These are phyloP conservation scores for Plenodomus tracheiphilus DNA, from an alignment of 2,329 filamentous ascomycete genomes.

Conservation along the genomic window DNA sequence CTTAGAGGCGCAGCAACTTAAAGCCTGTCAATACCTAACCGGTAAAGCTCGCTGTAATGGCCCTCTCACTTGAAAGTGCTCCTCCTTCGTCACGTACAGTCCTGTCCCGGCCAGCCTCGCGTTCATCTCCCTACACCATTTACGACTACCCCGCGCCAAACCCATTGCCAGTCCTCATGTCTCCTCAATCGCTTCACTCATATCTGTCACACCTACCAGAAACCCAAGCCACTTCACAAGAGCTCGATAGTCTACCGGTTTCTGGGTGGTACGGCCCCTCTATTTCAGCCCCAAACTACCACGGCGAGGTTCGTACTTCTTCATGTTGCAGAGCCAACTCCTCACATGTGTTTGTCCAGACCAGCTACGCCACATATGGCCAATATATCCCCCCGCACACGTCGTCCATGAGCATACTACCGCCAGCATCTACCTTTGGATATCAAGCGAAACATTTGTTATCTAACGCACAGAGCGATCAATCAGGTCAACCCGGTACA, in stretches of 20 bases:
- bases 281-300: slow-evolving; percentile 32
- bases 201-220: slow-evolving; percentile 36
- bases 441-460: slow-evolving; percentile 27
- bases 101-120: slow-evolving; percentile 29
- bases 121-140: slow-evolving; percentile 31
- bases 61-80: slow-evolving; percentile 39
- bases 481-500: slow-evolving; percentile 9
- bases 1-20: slow-evolving; percentile 19
- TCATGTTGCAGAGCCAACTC: slow-evolving; percentile 6
- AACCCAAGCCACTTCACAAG: slow-evolving; percentile 31
- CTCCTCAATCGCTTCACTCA: slow-evolving; percentile 34
- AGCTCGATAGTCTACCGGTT: slow-evolving; percentile 24
- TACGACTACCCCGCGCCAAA: slow-evolving; percentile 29
- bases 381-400: slow-evolving; percentile 40
- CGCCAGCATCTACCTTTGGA: slow-evolving; percentile 21
- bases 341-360: slow-evolving; percentile 16
- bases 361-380: slow-evolving; percentile 34
- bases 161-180: slow-evolving; percentile 37
- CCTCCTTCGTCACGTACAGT: slow-evolving; percentile 41
- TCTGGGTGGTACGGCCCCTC: slow-evolving; percentile 38
- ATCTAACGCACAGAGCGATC: slow-evolving; percentile 20
- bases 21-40: slow-evolving; percentile 9
- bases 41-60: slow-evolving; percentile 30
- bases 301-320: slow-evolving; percentile 33
- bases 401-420: slow-evolving; percentile 31